These are phyloP conservation scores for Aquilaria yunnanensis DNA, from an alignment of 345 rosid genomes.

Conservation along the genomic window DNA sequence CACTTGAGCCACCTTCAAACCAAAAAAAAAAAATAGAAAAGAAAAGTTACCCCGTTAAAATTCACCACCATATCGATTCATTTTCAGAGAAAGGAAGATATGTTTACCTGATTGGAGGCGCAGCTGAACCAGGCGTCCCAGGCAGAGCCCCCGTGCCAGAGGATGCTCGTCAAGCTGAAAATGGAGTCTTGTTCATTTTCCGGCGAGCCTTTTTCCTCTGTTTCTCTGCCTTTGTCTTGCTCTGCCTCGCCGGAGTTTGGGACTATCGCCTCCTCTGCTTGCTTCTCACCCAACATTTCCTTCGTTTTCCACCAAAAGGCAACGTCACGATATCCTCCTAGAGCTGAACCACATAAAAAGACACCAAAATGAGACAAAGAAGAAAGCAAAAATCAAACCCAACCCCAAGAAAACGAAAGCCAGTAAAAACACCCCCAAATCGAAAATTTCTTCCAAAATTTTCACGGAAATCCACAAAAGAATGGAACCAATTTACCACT, in stretches of 20 bases:
- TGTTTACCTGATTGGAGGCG: conserved; percentile 85
- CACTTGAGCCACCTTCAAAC: conserved; percentile 84
- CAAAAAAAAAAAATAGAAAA: not conserved
- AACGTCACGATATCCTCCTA: conserved; percentile 21
- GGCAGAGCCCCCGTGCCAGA: conserved; percentile 98
- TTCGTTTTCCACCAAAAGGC: conserved; percentile 16
- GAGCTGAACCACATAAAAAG: conserved; percentile 32
- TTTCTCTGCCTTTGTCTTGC: conserved; percentile 11
- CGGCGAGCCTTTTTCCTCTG: conserved; percentile 25
- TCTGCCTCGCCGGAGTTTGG: conserved; percentile 51
- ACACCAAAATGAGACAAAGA: conserved; percentile 31
- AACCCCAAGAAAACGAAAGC: conserved; percentile 34
- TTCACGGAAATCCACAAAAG: not conserved
- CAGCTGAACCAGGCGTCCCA: conserved; percentile 99
- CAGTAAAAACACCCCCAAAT: conserved; percentile 13
- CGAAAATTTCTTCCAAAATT: no score
- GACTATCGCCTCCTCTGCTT: conserved; percentile 88
- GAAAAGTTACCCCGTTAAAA: no score
- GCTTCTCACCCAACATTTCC: conserved; percentile 78
- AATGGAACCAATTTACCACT: not conserved
- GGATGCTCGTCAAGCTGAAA: conserved; percentile 50
- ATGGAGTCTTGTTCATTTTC: conserved; percentile 34
- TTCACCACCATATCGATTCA: no score
- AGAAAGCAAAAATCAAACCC: conserved; percentile 14
- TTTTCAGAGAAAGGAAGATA: no score